Conservation (phyloP, 495 filamentous ascomycete species). For the Aspergillus leporis region DNA sequence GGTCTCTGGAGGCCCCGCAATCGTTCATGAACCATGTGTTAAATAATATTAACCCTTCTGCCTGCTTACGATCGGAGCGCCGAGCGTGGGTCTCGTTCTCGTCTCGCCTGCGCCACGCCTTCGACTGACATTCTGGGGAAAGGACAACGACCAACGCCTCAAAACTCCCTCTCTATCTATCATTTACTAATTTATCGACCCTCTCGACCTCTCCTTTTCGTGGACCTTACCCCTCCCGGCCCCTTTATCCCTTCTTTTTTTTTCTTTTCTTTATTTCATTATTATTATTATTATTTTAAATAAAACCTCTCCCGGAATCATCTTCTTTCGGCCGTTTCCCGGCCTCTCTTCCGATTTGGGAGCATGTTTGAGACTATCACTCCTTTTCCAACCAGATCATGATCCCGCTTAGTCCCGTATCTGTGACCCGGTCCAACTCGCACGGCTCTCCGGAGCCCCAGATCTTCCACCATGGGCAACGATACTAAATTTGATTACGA, state of each 20-base stretch:
- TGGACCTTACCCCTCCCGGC: slow-evolving; percentile 5
- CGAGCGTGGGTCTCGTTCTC: slow-evolving; percentile 10
- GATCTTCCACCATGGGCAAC: slow-evolving; percentile 51
- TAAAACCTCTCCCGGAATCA: slow-evolving; percentile 6
- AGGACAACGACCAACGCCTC: slow-evolving; percentile 6
- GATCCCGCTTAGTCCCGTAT: slow-evolving; percentile 38
- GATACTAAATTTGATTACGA: slow-evolving; percentile 65
- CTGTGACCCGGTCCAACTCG: slow-evolving; percentile 30
- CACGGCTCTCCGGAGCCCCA: slow-evolving; percentile 38
- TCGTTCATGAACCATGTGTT: neutral
- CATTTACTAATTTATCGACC: slow-evolving; percentile 3
- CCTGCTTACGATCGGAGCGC: slow-evolving; percentile 7
- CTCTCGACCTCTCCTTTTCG: slow-evolving; percentile 1
- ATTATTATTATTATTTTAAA: too few relatives aligned
- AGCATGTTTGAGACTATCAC: slow-evolving; percentile 35
- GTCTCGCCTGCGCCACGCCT: slow-evolving; percentile 13
- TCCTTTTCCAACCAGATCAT: slow-evolving; percentile 46
- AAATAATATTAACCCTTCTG: slow-evolving; percentile 2
- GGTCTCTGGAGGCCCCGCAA: neutral
- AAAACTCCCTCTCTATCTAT: slow-evolving; percentile 1
- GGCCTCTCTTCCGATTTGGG: slow-evolving; percentile 18
- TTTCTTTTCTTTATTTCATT: slow-evolving; percentile 10
- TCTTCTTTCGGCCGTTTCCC: neutral
- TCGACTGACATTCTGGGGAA: slow-evolving; percentile 12
- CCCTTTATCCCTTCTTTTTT: slow-evolving; percentile 14